These are phyloP conservation scores for Hemileia vastatrix DNA, from an alignment of 1,284 basidiomycete species.

Conservation along the genomic window DNA sequence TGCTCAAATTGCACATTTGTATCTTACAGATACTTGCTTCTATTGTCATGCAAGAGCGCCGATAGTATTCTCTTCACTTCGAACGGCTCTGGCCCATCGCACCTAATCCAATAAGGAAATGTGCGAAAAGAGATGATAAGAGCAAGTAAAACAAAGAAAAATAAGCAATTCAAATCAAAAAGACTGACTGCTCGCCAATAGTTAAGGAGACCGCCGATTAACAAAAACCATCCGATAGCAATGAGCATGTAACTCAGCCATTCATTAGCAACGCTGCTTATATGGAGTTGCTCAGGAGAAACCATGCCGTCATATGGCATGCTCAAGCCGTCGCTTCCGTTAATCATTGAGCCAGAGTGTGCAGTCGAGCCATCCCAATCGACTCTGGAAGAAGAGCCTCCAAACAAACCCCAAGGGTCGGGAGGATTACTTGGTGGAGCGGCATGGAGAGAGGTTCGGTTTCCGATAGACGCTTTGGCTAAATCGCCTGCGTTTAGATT, in stretches of 20 bases:
- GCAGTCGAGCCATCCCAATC: slow-evolving; percentile 37
- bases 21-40: background rate
- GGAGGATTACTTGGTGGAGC: background rate
- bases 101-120: background rate
- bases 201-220: slow-evolving; percentile 61
- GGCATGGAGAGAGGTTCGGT: background rate
- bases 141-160: background rate
- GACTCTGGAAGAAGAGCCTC: slow-evolving; percentile 40
- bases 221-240: slow-evolving; percentile 65
- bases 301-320: slow-evolving; percentile 41
- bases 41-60: slow-evolving; percentile 4
- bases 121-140: background rate
- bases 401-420: slow-evolving; percentile 24
- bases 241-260: slow-evolving; percentile 86
- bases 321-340: slow-evolving; percentile 46
- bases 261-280: slow-evolving; percentile 52
- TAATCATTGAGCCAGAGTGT: slow-evolving; percentile 35
- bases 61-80: slow-evolving; percentile 5
- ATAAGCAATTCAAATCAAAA: background rate
- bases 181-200: slow-evolving; percentile 57
- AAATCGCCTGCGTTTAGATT: background rate
- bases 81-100: slow-evolving; percentile 15
- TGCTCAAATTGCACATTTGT: background rate
- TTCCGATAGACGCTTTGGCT: background rate
- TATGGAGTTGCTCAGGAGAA: slow-evolving; percentile 35